These are phyloP conservation scores for Phytophthora cactorum DNA, from an alignment of 352 stramenopile genomes.

Conservation along the genomic window DNA sequence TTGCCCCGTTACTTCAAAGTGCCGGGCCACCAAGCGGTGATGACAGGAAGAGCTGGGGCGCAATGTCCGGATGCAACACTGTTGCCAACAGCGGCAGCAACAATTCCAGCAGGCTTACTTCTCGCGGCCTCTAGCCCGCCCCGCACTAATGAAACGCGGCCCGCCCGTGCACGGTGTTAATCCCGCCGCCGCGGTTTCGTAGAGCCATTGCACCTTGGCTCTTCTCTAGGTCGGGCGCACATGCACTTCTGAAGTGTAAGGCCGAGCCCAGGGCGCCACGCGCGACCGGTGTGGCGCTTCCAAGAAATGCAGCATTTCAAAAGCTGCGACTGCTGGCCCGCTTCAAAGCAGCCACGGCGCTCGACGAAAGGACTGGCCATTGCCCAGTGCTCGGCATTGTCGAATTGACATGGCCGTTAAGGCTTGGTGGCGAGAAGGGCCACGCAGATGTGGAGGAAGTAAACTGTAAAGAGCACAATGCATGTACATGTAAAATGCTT, in stretches of 20 bases:
- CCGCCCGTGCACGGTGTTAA: slow-evolving; percentile 21
- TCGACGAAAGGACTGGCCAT: slow-evolving; percentile 10
- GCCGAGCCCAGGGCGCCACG: slow-evolving; percentile 16
- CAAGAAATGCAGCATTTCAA: background rate
- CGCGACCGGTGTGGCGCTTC: slow-evolving; percentile 3
- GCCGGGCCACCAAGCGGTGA: slow-evolving; percentile 17
- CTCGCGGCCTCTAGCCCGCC: background rate
- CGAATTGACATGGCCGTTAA: slow-evolving; percentile 14
- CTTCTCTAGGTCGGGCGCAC: slow-evolving; percentile 19
- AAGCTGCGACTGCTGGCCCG: background rate
- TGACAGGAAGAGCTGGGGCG: slow-evolving; percentile 10
- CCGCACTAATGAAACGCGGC: slow-evolving; percentile 29
- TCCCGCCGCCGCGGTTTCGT: slow-evolving; percentile 17
- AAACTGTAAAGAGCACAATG: background rate
- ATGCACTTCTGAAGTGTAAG: slow-evolving; percentile 41
- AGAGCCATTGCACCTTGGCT: slow-evolving; percentile 14
- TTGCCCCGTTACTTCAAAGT: slow-evolving; percentile 16
- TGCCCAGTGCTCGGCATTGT: slow-evolving; percentile 6
- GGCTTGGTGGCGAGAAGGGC: slow-evolving; percentile 8
- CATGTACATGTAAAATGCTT: background rate
- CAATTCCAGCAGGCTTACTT: background rate
- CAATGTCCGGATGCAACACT: background rate
- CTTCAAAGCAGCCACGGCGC: slow-evolving; percentile 6
- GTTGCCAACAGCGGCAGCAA: background rate
- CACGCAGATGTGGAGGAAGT: slow-evolving; percentile 10